Conservation (phyloP, 208 protist species). For the Crithidia bombi region DNA sequence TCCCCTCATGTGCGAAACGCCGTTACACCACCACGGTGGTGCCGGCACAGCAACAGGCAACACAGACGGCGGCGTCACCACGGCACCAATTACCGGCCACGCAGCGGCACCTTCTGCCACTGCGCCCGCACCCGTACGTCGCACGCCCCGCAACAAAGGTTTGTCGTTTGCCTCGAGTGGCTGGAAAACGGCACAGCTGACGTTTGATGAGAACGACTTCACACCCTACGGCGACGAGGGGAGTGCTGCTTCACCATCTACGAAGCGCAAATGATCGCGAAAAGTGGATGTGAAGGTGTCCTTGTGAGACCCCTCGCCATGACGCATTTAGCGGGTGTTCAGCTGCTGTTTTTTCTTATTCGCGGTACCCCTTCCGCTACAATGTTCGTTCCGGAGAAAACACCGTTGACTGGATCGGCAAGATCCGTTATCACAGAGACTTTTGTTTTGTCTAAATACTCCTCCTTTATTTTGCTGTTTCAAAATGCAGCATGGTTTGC, state of each 20-base stretch:
- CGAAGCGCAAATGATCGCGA: conserved; percentile 13
- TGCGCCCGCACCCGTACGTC: neutral
- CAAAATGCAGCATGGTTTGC: too few relatives aligned
- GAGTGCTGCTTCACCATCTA: neutral
- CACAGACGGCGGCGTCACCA: neutral
- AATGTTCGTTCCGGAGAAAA: too few relatives aligned
- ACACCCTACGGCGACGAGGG: conserved; percentile 28
- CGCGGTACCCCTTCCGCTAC: too few relatives aligned
- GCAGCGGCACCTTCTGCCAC: neutral
- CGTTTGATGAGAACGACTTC: conserved; percentile 75
- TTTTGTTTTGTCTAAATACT: conserved; percentile 5
- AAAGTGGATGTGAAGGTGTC: too few relatives aligned
- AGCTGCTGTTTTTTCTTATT: neutral
- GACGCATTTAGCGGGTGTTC: neutral
- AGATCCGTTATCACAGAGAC: conserved; percentile 6
- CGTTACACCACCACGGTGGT: conserved; percentile 24
- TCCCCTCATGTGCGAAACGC: conserved; percentile 63
- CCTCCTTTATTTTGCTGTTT: neutral
- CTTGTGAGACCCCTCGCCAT: too few relatives aligned
- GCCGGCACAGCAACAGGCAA: neutral
- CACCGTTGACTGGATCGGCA: neutral
- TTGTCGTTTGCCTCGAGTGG: conserved; percentile 62
- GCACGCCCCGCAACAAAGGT: conserved; percentile 38
- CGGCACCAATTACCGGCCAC: too few relatives aligned
- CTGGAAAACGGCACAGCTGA: conserved; percentile 60